Evolutionary conservation across 257 asterid genomes (phyloP).

Genomic region (Solanum medicagineum): DNA sequence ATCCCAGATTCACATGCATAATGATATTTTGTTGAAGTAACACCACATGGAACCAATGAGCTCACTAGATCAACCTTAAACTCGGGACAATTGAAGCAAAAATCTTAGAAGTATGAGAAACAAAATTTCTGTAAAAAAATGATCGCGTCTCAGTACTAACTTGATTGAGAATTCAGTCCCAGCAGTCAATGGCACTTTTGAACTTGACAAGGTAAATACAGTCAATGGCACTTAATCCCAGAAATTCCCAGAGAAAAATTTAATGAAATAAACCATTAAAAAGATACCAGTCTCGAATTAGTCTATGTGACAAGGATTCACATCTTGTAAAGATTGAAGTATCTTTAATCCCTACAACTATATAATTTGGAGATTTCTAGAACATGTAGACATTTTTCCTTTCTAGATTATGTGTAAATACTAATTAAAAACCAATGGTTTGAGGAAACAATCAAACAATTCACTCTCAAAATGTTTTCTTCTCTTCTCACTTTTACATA

Average conservation of each 20-base stretch:
- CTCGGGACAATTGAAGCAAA: background rate
- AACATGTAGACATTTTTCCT: background rate
- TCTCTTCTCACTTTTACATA: no score
- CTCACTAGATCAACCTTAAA: background rate
- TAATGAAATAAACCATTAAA: background rate
- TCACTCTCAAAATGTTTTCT: no score
- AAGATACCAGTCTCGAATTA: background rate
- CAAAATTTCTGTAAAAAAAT: background rate
- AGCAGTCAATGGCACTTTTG: background rate
- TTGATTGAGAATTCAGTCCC: background rate
- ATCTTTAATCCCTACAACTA: background rate
- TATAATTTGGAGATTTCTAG: background rate
- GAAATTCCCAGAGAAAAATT: background rate
- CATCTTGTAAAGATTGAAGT: background rate
- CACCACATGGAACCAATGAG: background rate
- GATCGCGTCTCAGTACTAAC: background rate
- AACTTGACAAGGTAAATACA: background rate
- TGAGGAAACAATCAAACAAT: no score
- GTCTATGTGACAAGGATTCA: background rate
- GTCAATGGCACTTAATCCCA: background rate
- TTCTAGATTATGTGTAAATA: background rate
- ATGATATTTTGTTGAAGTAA: background rate
- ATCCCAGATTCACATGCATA: background rate
- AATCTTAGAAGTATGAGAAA: background rate
- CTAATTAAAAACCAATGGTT: background rate